Conservation (phyloP, 768 basidiomycete genomes). For the Phylloporus rhodoxanthus region DNA sequence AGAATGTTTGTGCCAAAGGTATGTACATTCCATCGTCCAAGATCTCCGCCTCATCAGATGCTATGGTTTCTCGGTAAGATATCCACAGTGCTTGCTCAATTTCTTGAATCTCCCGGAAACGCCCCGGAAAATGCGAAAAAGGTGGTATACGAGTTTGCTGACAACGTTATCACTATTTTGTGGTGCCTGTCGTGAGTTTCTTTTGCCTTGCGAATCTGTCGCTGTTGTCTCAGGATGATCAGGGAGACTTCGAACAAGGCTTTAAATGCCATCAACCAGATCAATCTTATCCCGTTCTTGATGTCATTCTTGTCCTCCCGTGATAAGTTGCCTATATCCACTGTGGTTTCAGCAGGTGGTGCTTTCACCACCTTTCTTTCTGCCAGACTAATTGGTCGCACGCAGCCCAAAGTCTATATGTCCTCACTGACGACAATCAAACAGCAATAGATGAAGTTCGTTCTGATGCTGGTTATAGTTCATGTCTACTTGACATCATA, state of each 20-base stretch:
- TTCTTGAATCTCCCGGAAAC: constrained; percentile 53
- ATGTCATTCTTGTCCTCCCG: constrained; percentile 82
- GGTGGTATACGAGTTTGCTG: constrained; percentile 81
- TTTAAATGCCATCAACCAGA: constrained; percentile 66
- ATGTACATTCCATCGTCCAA: constrained; percentile 2
- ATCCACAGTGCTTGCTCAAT: constrained; percentile 63
- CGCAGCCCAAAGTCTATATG: constrained; percentile 86
- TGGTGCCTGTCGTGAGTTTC: constrained; percentile 93
- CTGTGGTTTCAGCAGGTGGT: constrained; percentile 76
- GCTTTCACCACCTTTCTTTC: constrained; percentile 7
- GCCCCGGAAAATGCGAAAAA: constrained; percentile 66
- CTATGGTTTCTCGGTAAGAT: constrained; percentile 44
- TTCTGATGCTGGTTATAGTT: constrained; percentile 51
- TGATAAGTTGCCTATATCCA: constrained; percentile 59
- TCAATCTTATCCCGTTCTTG: constrained; percentile 74
- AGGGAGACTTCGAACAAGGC: constrained; percentile 94
- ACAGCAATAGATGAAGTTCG: constrained; percentile 64
- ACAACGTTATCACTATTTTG: constrained; percentile 86
- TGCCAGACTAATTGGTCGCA: background rate
- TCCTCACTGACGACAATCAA: constrained; percentile 87
- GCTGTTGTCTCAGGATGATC: constrained; percentile 22
- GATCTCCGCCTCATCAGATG: background rate
- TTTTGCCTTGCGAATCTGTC: background rate
- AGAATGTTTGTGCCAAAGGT: constrained; percentile 78
- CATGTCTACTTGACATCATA: constrained; percentile 61